Conservation (phyloP, 2,329 filamentous ascomycete species). For the Saccharata proteae region DNA sequence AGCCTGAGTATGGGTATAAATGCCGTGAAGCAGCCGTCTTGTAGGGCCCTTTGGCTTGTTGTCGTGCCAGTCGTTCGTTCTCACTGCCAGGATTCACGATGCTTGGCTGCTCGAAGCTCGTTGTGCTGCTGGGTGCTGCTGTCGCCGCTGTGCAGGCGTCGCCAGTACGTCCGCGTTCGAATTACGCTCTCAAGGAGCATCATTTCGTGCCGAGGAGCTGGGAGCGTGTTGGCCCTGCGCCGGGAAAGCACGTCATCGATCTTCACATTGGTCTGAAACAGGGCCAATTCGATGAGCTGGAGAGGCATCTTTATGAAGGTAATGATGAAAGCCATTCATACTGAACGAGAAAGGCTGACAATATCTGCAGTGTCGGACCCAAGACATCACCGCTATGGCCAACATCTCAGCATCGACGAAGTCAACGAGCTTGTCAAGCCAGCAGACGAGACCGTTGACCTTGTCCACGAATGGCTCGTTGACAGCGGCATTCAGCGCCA, state of each 20-base stretch:
- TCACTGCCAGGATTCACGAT: slow-evolving; percentile 3
- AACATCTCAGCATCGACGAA: slow-evolving; percentile 40
- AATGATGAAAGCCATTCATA: slow-evolving; percentile 9
- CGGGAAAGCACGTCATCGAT: slow-evolving; percentile 37
- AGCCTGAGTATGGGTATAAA: no score
- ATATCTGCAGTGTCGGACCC: slow-evolving; percentile 37
- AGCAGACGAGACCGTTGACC: slow-evolving; percentile 36
- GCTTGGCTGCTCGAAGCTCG: slow-evolving; percentile 4
- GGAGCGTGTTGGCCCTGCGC: slow-evolving; percentile 35
- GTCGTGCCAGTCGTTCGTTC: no score
- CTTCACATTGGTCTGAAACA: slow-evolving; percentile 49
- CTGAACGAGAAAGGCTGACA: not conserved
- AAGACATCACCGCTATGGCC: slow-evolving; percentile 41
- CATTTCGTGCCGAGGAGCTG: slow-evolving; percentile 42
- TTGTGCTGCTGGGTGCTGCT: slow-evolving; percentile 4
- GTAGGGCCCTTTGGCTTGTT: no score
- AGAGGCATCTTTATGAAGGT: slow-evolving; percentile 43
- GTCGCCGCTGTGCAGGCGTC: slow-evolving; percentile 1
- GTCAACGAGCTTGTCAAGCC: slow-evolving; percentile 44
- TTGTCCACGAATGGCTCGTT: slow-evolving; percentile 44
- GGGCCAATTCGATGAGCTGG: slow-evolving; percentile 41
- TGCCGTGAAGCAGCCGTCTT: no score
- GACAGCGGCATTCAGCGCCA: slow-evolving; percentile 37
- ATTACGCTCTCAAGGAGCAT: slow-evolving; percentile 43
- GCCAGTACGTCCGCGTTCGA: slow-evolving; percentile 19